Conservation (phyloP, 2,329 filamentous ascomycete species). For the Fusarium ramigenum region DNA sequence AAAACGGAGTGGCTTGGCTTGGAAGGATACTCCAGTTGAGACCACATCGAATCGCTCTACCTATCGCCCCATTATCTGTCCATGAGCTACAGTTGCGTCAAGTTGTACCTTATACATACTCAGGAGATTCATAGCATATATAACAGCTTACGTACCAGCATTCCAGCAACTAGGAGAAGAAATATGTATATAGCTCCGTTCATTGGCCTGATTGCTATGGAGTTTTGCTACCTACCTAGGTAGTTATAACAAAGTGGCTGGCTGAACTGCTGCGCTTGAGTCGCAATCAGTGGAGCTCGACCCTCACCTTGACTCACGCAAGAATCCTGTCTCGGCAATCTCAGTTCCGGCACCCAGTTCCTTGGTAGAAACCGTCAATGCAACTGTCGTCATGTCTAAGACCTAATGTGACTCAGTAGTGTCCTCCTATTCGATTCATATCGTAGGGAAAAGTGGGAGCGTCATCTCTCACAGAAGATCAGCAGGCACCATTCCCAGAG, state of each 20-base stretch:
- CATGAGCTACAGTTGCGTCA: not conserved
- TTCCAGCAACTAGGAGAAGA: rapidly evolving
- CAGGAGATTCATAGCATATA: rapidly evolving
- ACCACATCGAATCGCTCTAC: too few species aligned
- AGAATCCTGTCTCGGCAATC: not conserved
- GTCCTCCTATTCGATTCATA: not conserved
- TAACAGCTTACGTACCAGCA: rapidly evolving
- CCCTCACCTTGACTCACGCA: not conserved
- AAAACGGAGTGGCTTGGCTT: too few species aligned
- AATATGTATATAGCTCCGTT: rapidly evolving
- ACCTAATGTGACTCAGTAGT: not conserved
- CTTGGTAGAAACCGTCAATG: not conserved
- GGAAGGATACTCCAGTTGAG: rapidly evolving
- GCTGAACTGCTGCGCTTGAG: not conserved
- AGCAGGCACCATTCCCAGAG: not conserved
- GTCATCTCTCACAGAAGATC: not conserved
- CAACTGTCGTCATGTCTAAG: not conserved
- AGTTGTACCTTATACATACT: not conserved
- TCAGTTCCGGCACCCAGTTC: not conserved
- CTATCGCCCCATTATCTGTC: too few species aligned
- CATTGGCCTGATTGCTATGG: too few species aligned
- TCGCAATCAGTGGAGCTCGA: not conserved
- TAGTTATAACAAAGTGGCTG: not conserved
- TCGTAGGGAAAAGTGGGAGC: not conserved
- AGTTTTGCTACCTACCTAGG: too few species aligned